Evolutionary conservation across 2,329 filamentous ascomycete species (phyloP), one percentile per base, ranked within the genome.

Genomic region (Ramichloridium luteum): DNA sequence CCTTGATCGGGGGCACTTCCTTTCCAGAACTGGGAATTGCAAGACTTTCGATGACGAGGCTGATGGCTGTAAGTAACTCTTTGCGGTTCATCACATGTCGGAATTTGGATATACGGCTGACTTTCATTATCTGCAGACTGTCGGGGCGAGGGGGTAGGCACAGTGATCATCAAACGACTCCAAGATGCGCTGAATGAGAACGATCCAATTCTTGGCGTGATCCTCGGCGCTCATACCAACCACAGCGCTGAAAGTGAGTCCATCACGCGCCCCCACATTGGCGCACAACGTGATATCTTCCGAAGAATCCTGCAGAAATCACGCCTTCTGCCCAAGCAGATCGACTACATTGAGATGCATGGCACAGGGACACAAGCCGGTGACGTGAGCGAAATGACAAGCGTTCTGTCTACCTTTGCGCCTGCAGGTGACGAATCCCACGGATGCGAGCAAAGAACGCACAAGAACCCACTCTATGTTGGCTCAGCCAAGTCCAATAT

Each of bases 271-370:
- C 49, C 49, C 4, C 45, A 48, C 28, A 47, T 39, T 8, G 44
- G 40, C 10, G 35, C 48, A 8, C 37, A 46, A 18, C 22, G 15
- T 2, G 25, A 26, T 11, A 25, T 39, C 8, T 27, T 20, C 8
- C 23, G 25, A 4, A 20, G 38, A 14, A 34, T n/a, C 8, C 8
- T 23, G n/a, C n/a, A 23, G 8, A 8, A n/a, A 8, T 8, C 20
- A n/a, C 51, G 49, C 3, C 43, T 62, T 1, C 44, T 52, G 15
- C 57, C 61, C n/a, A 2, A 35, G n/a, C 29, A 37, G 5, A 25
- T 41, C 13, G 22, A 17, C 25, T 38, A 38, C 27, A 28, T 44
- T 13, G 41, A 44, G 25, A 38, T 44, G 34, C 41, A 44, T 30
- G 41, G 41, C 4, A 53, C 49, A 8, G 49, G 48, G 8, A 23